Evolutionary conservation across 768 basidiomycete species (phyloP), one percentile per base, ranked within the genome.

Genomic region (Tulasnella calospora): DNA sequence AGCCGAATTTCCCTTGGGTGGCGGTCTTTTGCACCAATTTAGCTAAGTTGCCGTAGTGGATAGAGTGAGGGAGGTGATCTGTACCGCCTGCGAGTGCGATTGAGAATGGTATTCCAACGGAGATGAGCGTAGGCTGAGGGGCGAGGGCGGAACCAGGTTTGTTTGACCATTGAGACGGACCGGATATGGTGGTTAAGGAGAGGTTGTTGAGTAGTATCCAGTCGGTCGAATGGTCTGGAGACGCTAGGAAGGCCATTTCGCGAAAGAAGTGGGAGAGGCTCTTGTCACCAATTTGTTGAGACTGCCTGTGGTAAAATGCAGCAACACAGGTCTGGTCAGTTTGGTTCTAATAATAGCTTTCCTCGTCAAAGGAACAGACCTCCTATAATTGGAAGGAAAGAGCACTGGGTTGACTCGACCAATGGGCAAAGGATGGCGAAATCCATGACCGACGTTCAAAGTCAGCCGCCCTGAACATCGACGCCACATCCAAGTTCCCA

Each of bases 21-120:
- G 35, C 38, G 27, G 41, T 46, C 33, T 71, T 67, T 41, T 72
- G 81, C 80, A 86, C 82, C 35, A 81, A 81, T 81, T 91, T 91
- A 33, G 87, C 86, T 15, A 90, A 83, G 7, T 86, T 82, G 0
- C 88, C 88, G 81, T 94, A 94, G 85, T 94, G 89, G 79, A 94
- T 86, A 0, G 91, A 90, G 79, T 88, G 84, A 0, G 84, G 81
- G 3, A 92, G 84, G 81, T 90, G 86, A 82, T 93, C 91, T 8
- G 85, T 82, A 0, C 81, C 79, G 15, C 90, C 91, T 2, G 91
- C 85, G 0, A 81, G 76, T 12, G 86, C 83, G 35, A 92, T 83
- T 80, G 90, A 86, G 80, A 89, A 84, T 1, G 85, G 83, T 73
- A 93, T 85, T 17, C 84, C 83, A 15, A 94, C 80, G 19, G 88